phyloP scores from a whole-genome alignment of 805 yeast species.

The Nakazawaea sp. region DNA sequence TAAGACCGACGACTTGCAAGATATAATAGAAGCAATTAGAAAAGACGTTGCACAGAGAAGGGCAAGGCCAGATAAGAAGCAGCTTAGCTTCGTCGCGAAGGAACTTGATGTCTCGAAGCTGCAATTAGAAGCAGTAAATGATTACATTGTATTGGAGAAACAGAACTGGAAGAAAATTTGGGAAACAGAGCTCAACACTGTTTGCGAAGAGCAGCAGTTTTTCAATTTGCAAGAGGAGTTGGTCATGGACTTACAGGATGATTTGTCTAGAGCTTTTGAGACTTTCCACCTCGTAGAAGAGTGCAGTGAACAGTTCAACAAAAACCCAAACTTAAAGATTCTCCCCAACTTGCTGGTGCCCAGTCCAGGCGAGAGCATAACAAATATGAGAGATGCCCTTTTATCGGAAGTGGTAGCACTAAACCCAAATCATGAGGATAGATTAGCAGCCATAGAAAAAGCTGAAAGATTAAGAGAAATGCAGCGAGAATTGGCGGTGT shows the following conservation, averaged over 20 bases:
- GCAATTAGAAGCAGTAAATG: conserved; percentile 46
- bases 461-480: conserved; percentile 78
- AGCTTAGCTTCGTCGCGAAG: conserved; percentile 55
- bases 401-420: conserved; percentile 72
- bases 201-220: conserved; percentile 91
- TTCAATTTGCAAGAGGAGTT: conserved; percentile 86
- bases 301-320: conserved; percentile 72
- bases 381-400: conserved; percentile 66
- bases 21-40: conserved; percentile 79
- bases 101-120: conserved; percentile 56
- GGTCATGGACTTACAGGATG: conserved; percentile 72
- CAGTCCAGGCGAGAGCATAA: conserved; percentile 55
- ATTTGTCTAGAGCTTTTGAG: conserved; percentile 70
- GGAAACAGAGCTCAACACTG: conserved; percentile 85
- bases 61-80: conserved; percentile 71
- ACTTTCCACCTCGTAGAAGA: conserved; percentile 77
- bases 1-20: conserved; percentile 86
- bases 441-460: conserved; percentile 82
- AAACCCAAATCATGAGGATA: conserved; percentile 74
- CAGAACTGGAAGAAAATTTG: conserved; percentile 86
- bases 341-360: conserved; percentile 31
- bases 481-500: conserved; percentile 50
- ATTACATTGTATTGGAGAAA: conserved; percentile 62
- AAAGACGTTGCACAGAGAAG: conserved; percentile 92
- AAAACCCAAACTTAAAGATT: conserved; percentile 38